Base-by-base conservation (phyloP, 176 grass and related monocot genomes). In the Carex littledalei region DNA sequence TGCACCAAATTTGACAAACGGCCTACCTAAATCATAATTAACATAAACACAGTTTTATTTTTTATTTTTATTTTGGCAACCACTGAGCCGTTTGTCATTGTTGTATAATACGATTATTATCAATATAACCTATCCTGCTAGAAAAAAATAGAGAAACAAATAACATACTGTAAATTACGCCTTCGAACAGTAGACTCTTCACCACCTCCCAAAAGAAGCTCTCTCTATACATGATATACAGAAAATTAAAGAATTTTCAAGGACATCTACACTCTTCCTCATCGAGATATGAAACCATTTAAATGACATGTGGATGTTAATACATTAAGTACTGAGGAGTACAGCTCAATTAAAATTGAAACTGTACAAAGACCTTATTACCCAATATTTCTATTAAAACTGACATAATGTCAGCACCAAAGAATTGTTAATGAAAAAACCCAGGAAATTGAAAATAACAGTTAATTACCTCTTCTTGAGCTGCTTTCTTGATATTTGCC, bases 401-500 rank as follows among this genome's bases (percentile, higher is more conserved):
- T 18, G n/a, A 49, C 39, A 22, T 73, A 45, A 31, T 21, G 1
- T 24, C 70, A 50, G n/a, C 1, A 22, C 41, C 41, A 21, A 78
- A 69, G 0, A 32, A 71, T 43, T 45, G 50, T 17, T 10, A 55
- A 77, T 0, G 39, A 8, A 77, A 22, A 76, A 77, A 0, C 2
- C 49, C 14, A 9, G 35, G 59, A 5, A 17, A 62, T 75, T 60
- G 7, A 86, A 62, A 29, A 84, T 82, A 34, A 52, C 18, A 65
- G 45, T 57, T 16, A 34, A 77, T 59, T 32, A 98, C 92, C 86
- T 94, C 91, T 77, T 93, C 82, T 81, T 94, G 80, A 83, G 86
- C 92, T 87, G 89, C 86, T 88, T 91, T 94, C 78, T 58, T 88
- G 54, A 98, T 93, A 80, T 98, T 98, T 34, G 10, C 61, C 85